phyloP scores from a whole-genome alignment of 495 filamentous ascomycete genomes.

The Aspergillus bertholletiae region DNA sequence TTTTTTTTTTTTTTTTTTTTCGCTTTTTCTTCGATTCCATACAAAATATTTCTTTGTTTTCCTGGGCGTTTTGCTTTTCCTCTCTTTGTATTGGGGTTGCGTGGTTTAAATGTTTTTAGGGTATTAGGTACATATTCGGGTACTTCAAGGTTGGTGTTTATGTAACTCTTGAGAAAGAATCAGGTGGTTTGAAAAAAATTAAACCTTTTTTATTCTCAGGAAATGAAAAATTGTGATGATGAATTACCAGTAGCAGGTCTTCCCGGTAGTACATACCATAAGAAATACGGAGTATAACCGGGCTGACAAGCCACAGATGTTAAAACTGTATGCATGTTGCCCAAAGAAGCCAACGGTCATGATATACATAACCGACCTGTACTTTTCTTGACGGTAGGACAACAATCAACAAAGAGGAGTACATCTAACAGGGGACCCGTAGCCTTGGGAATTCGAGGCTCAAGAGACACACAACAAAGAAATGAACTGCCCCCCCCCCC shows the following conservation, averaged over 20 bases:
- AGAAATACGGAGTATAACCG: background rate
- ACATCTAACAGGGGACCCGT: background rate
- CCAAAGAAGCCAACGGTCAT: conserved; percentile 10
- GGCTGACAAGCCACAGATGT: background rate
- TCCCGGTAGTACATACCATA: background rate
- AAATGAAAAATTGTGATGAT: too few relatives aligned
- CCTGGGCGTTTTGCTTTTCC: background rate
- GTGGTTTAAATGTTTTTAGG: too few relatives aligned
- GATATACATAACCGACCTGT: background rate
- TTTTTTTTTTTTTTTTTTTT: background rate
- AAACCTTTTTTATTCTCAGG: too few relatives aligned
- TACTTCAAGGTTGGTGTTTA: too few relatives aligned
- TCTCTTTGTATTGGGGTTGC: background rate
- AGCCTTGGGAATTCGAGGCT: background rate
- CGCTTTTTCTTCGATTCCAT: background rate
- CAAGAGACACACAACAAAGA: too few relatives aligned
- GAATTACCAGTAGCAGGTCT: background rate
- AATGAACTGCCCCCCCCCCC: too few relatives aligned
- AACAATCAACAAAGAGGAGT: background rate
- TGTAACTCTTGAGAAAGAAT: too few relatives aligned
- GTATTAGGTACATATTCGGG: too few relatives aligned
- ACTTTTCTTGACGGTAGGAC: background rate
- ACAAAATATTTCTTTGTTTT: too few relatives aligned
- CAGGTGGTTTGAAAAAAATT: too few relatives aligned
- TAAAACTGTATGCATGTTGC: conserved; percentile 10